phyloP scores from a whole-genome alignment of 1,284 basidiomycete genomes.

The Sporisorium scitamineum region DNA sequence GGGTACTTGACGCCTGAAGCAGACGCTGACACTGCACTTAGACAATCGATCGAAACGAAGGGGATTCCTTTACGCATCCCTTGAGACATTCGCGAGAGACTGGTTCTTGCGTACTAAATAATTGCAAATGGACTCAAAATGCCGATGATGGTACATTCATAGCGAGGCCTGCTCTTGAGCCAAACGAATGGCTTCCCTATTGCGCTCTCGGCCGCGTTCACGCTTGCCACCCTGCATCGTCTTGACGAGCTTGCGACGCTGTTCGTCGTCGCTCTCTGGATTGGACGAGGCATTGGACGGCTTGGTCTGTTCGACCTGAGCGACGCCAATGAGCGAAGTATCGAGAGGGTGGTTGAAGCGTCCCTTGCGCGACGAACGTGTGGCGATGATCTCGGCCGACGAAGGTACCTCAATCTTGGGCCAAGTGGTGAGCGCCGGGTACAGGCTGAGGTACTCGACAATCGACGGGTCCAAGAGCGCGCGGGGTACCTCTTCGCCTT shows the following conservation, averaged over 20 bases:
- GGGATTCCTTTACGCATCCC: not conserved
- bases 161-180: constrained; percentile 29
- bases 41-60: not conserved
- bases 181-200: constrained; percentile 51
- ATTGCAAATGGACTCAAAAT: not conserved
- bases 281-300: constrained; percentile 24
- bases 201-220: constrained; percentile 55
- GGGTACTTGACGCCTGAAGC: constrained; percentile 42
- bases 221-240: constrained; percentile 60
- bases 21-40: not conserved
- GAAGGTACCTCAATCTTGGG: constrained; percentile 57
- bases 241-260: constrained; percentile 52
- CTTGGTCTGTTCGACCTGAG: constrained; percentile 27
- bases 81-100: no score
- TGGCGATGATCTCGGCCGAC: constrained; percentile 54
- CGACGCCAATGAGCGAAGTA: constrained; percentile 44
- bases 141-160: not conserved
- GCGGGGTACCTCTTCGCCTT: constrained; percentile 9
- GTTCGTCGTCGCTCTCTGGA: constrained; percentile 32
- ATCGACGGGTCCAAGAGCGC: constrained; percentile 33
- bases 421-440: constrained; percentile 57
- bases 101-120: not conserved
- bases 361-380: constrained; percentile 34
- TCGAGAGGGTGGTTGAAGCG: constrained; percentile 50
- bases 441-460: constrained; percentile 51